Evolutionary conservation across 805 yeast genomes (phyloP).

Genomic region (Danielia reshetovae): DNA sequence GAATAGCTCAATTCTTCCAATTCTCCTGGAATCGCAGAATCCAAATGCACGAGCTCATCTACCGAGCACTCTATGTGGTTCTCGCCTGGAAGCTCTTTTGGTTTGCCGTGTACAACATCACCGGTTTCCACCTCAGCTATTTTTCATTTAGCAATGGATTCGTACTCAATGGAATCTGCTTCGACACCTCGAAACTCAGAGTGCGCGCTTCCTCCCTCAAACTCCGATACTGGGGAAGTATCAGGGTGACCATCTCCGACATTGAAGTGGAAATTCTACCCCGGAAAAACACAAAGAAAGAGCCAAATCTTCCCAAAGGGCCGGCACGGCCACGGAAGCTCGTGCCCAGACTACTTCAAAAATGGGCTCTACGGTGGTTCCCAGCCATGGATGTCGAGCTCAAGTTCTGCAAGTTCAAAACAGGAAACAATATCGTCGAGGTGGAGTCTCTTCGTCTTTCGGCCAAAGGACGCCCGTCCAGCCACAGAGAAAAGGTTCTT

Average conservation of each 20-base stretch:
- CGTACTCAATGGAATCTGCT: slow-evolving; percentile 28
- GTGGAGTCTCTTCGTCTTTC: slow-evolving; percentile 4
- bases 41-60: neutral
- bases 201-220: slow-evolving; percentile 22
- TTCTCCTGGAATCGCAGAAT: no score
- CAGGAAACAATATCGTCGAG: neutral
- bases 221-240: slow-evolving; percentile 38
- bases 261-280: neutral
- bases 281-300: neutral
- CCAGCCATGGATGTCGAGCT: slow-evolving; percentile 8
- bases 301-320: no score
- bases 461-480: neutral
- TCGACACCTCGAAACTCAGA: slow-evolving; percentile 10
- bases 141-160: slow-evolving; percentile 37
- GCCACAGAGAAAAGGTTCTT: neutral
- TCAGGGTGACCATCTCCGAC: slow-evolving; percentile 9
- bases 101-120: slow-evolving; percentile 25
- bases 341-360: neutral
- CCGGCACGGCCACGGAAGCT: neutral
- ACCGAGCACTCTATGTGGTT: slow-evolving; percentile 3
- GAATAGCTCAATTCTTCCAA: no score
- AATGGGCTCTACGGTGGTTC: neutral
- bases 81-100: slow-evolving; percentile 28
- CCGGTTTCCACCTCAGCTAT: slow-evolving; percentile 32
- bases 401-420: slow-evolving; percentile 1